phyloP scores from a whole-genome alignment of 345 rosid species.

The Brassica napus region DNA sequence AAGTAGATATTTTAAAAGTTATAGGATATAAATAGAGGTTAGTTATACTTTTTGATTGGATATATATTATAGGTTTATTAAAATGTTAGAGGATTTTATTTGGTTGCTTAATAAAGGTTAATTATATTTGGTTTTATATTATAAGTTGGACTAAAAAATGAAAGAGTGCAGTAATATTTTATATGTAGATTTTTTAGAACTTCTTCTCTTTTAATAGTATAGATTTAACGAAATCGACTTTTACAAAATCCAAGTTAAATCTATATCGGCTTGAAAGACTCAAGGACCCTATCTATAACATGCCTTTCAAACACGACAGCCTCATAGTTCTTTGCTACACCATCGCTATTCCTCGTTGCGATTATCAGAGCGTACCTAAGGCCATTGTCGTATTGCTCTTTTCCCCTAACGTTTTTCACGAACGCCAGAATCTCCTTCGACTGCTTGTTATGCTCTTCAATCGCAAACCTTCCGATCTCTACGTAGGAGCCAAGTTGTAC shows the following conservation, averaged over 20 bases:
- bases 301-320: neutral
- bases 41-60: no score
- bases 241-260: neutral
- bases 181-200: no score
- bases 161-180: no score
- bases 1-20: no score
- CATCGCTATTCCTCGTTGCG: neutral
- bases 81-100: no score
- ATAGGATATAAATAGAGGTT: no score
- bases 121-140: no score
- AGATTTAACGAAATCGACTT: neutral
- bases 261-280: neutral
- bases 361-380: neutral
- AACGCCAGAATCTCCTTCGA: neutral
- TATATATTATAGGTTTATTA: no score
- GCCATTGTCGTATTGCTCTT: neutral
- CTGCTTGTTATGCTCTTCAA: neutral
- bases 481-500: neutral
- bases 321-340: neutral
- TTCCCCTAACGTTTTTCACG: neutral
- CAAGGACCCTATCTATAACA: neutral
- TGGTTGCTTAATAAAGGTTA: no score
- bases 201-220: no score
- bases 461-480: neutral
- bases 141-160: no score